Conservation (phyloP, 768 basidiomycete genomes). For the Leccinum obscurum region DNA sequence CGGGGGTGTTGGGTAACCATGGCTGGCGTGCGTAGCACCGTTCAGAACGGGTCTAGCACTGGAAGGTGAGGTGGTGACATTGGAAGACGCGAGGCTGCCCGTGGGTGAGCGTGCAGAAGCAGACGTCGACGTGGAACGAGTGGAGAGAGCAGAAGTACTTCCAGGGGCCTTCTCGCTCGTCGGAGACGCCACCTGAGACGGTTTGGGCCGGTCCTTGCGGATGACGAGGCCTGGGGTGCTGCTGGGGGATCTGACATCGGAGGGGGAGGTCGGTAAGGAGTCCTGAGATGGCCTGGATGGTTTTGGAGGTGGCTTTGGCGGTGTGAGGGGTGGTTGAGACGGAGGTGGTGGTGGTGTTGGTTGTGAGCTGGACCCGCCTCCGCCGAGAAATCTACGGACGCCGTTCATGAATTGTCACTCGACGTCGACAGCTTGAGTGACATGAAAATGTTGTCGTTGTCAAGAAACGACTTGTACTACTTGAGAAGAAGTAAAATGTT, state of each 20-base stretch:
- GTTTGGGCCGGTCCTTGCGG: constrained; percentile 51
- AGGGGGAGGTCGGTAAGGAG: constrained; percentile 35
- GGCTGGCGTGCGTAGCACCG: constrained; percentile 9
- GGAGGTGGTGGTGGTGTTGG: constrained; percentile 22
- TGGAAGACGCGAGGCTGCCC: constrained; percentile 26
- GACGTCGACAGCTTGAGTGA: constrained; percentile 17
- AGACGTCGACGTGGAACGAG: constrained; percentile 24
- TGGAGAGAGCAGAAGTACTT: constrained; percentile 28
- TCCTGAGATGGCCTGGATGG: constrained; percentile 49
- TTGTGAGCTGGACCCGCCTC: constrained; percentile 40
- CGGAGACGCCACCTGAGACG: constrained; percentile 22
- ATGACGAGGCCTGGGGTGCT: constrained; percentile 41
- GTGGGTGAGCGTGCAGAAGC: constrained; percentile 24
- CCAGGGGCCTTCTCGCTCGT: constrained; percentile 11
- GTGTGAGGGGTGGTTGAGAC: constrained; percentile 15
- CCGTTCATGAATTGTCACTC: constrained; percentile 56
- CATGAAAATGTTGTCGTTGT: constrained; percentile 24
- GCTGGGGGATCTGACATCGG: constrained; percentile 21
- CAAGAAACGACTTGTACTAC: not conserved
- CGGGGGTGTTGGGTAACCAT: constrained; percentile 41
- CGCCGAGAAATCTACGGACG: constrained; percentile 62
- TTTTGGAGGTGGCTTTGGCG: constrained; percentile 34
- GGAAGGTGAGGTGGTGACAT: constrained; percentile 21
- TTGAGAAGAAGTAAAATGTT: not conserved
- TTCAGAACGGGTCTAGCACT: constrained; percentile 18